A percentile compares a stretch with the other conserved stretches of the same genome.
Evolutionary conservation across 1,139 yeast genomes (phyloP).

Genomic region (Saccharomyces hybrid): DNA sequence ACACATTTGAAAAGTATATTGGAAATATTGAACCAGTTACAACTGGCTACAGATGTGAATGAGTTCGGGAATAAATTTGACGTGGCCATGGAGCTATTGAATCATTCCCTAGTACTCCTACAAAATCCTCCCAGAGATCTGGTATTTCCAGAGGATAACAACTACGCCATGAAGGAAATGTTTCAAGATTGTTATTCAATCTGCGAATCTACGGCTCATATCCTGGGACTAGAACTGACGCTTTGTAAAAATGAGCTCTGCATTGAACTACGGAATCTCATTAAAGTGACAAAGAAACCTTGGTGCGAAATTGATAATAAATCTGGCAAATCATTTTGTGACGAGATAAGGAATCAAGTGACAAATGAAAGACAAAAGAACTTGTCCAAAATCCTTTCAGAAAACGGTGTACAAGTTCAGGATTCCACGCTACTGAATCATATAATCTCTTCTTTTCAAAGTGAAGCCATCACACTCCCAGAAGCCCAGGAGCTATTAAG

Average conservation of each 20-base stretch:
- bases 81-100: constrained; percentile 15
- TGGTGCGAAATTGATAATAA: constrained; percentile 31
- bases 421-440: constrained; percentile 25
- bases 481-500: constrained; percentile 32
- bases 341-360: constrained; percentile 23
- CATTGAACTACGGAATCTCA: constrained; percentile 27
- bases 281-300: constrained; percentile 31
- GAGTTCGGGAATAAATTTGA: constrained; percentile 17
- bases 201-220: constrained; percentile 26
- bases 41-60: constrained; percentile 15
- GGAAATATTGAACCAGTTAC: constrained; percentile 16
- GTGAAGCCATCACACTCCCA: constrained; percentile 25
- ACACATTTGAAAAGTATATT: constrained; percentile 15
- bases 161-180: constrained; percentile 23
- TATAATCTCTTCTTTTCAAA: constrained; percentile 19
- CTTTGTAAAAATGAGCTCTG: constrained; percentile 26
- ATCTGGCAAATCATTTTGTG: constrained; percentile 30
- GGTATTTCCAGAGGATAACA: constrained; percentile 27
- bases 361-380: constrained; percentile 20
- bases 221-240: constrained; percentile 25
- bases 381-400: constrained; percentile 17
- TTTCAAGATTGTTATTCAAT: constrained; percentile 16
- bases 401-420: constrained; percentile 25
- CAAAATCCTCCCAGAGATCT: constrained; percentile 29
- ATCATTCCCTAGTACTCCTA: constrained; percentile 23